A percentile compares a stretch with the other conserved stretches of the same genome.
phyloP scores from a whole-genome alignment of 805 yeast genomes.

The Brettanomyces bruxellensis region DNA sequence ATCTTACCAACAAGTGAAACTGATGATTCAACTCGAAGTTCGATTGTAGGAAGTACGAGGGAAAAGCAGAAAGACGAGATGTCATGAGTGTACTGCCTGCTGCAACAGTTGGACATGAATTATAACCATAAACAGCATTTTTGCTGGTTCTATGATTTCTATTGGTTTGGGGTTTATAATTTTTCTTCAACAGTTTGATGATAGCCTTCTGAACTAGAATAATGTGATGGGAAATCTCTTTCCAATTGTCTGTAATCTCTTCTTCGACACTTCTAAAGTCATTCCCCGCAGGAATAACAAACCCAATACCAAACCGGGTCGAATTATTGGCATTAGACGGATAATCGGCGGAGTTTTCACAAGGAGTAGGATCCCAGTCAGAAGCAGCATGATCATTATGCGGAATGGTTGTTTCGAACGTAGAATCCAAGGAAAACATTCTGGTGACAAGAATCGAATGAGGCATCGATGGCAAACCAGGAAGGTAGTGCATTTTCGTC shows the following conservation, averaged over 20 bases:
- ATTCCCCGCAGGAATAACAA: constrained; percentile 36
- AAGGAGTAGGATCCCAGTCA: constrained; percentile 36
- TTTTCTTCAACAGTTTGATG: constrained; percentile 26
- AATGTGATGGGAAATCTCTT: constrained; percentile 32
- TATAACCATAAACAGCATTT: background rate
- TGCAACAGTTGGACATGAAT: background rate
- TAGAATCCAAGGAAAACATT: constrained; percentile 28
- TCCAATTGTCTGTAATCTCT: constrained; percentile 41
- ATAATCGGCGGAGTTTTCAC: constrained; percentile 24
- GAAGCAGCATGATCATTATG: constrained; percentile 3
- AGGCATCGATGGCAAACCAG: constrained; percentile 30
- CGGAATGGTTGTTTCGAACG: constrained; percentile 7
- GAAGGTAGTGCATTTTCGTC: constrained; percentile 41
- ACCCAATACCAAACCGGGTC: constrained; percentile 37
- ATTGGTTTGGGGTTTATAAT: constrained; percentile 3
- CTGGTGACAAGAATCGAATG: constrained; percentile 36
- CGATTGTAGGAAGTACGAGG: constrained; percentile 29
- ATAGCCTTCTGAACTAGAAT: constrained; percentile 31
- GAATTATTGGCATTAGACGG: constrained; percentile 10
- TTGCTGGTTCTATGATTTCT: constrained; percentile 2
- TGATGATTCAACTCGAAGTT: constrained; percentile 34
- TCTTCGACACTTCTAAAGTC: constrained; percentile 23
- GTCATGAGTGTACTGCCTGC: background rate
- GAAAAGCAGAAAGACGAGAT: constrained; percentile 21
- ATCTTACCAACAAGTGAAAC: constrained; percentile 28